Base-by-base conservation (phyloP, 352 stramenopile genomes). In the Ophiocytium majus region DNA sequence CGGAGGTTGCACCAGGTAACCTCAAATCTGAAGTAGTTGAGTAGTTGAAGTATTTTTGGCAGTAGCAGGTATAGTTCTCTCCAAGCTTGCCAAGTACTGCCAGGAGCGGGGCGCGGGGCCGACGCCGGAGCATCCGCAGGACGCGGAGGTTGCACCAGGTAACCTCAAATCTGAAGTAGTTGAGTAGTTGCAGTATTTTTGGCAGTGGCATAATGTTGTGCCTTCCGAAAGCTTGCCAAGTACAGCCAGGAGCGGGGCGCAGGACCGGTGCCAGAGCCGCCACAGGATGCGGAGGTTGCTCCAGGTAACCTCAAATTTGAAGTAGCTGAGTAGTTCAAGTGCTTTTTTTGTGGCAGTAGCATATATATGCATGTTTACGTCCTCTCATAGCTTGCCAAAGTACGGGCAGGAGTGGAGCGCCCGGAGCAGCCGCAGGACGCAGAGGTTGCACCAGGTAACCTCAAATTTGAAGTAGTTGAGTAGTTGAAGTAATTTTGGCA, bases 201-300 rank as follows among this genome's bases (percentile, higher is more conserved):
- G n/a, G n/a, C n/a, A n/a, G n/a, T n/a, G n/a, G n/a, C n/a, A n/a
- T n/a, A n/a, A n/a, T n/a, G n/a, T n/a, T n/a, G n/a, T n/a, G n/a
- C n/a, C n/a, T n/a, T n/a, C n/a, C n/a, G n/a, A n/a, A 96, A 96
- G 84, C 86, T 95, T 10, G 93, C 93, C 28, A 83, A 93, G 63
- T 95, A 92, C 49, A 64, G 75, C 23, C 23, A 81, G 49, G 75
- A 50, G 66, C n/a, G 75, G 1, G 75, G 75, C 35, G n/a, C 75
- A 23, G 75, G 75, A 10, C 9, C 23, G 35, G n/a, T 19, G 49
- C n/a, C 75, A 5, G 32, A 35, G 35, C 5, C 5, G 32, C 66
- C 35, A 5, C 57, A 71, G 57, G 5, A 57, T 5, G 5, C 43
- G 43, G 43, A 57, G 43, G 14, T 57, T 5, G 14, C 5, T 14